Conservation (phyloP, 108 stramenopile genomes). For the Pinguiococcus pyrenoidosus region DNA sequence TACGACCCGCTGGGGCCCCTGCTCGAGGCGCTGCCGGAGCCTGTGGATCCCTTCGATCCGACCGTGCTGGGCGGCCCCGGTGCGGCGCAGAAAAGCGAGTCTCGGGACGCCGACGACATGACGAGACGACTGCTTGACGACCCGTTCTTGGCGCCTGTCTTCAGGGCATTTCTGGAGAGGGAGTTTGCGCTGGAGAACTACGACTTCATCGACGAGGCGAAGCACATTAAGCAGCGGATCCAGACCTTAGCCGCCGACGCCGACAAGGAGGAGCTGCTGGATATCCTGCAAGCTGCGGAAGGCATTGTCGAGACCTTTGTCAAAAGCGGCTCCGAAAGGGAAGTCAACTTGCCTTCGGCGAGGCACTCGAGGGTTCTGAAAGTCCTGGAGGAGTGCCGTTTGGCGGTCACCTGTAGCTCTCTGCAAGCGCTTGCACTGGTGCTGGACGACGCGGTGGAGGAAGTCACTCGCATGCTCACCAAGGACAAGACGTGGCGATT, state of each 20-base stretch:
- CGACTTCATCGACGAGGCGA: not conserved
- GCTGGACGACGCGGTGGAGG: not conserved
- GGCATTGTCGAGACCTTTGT: not conserved
- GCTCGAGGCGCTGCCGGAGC: too few species aligned
- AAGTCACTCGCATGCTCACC: slow-evolving; percentile 1
- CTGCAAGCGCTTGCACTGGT: too few species aligned
- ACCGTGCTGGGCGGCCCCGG: too few species aligned
- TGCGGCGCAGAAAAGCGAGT: too few species aligned
- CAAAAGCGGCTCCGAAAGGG: not conserved
- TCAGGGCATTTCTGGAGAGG: slow-evolving; percentile 1
- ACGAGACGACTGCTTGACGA: slow-evolving; percentile 3
- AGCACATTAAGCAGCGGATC: not conserved
- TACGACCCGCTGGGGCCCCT: too few species aligned
- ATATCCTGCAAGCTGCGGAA: not conserved
- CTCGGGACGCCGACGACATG: too few species aligned
- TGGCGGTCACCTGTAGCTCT: not conserved
- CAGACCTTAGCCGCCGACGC: too few species aligned
- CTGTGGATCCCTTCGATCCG: too few species aligned
- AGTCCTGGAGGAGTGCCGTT: not conserved
- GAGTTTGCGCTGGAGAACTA: slow-evolving; percentile 2
- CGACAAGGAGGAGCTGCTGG: too few species aligned
- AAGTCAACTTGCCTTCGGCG: not conserved
- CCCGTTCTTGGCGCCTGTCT: not conserved
- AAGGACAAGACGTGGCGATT: not conserved
- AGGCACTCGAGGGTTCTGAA: not conserved